Evolutionary conservation across 192 early-diverging fungal species (phyloP), one percentile per base, ranked within the genome.

Genomic region (Coemansia sp.): DNA sequence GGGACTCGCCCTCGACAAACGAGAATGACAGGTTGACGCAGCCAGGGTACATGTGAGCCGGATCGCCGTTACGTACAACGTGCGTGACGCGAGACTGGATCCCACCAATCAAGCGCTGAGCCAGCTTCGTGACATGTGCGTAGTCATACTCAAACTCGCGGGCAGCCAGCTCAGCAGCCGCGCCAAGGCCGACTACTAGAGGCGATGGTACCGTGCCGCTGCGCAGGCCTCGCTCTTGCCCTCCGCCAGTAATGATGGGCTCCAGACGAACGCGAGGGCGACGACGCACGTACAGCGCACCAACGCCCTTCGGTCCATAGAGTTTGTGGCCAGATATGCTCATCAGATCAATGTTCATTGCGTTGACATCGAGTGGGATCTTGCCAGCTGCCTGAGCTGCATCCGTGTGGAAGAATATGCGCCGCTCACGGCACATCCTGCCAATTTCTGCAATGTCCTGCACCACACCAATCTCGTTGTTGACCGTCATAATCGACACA

Each of bases 391-490:
- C 96, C 79, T 98, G 96, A 0, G 96, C 96, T 18, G 93, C 94
- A 75, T 98, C 96, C 7, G 94, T 96, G 69, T 97, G 95, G 83
- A 98, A 95, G 64, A 97, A 98, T 25, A 98, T 83, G 75, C 94
- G 94, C 61, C 89, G 89, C 26, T 84, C 81, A 28, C 92, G 88
- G 82, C 95, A 96, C 28, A 98, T 75, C 38, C 81, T 83, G 36
- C 94, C 96, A 84, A 98, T 96, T 66, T 93, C 94, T 38, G 75
- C 87, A 61, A 98, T 75, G 23, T 95, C 94, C 77, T 98, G 96
- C 47, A 94, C 88, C 14, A 98, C 95, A 59, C 96, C 96, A 73
- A 98, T 98, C 78, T 98, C 96, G 79, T 98, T 98, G 74, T 98
- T 98, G 28, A 98, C 95, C 7, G 94, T 85, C 96, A 98, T 98